Evolutionary conservation across 495 filamentous ascomycete genomes (phyloP).

Genomic region (Penicillium canescens): DNA sequence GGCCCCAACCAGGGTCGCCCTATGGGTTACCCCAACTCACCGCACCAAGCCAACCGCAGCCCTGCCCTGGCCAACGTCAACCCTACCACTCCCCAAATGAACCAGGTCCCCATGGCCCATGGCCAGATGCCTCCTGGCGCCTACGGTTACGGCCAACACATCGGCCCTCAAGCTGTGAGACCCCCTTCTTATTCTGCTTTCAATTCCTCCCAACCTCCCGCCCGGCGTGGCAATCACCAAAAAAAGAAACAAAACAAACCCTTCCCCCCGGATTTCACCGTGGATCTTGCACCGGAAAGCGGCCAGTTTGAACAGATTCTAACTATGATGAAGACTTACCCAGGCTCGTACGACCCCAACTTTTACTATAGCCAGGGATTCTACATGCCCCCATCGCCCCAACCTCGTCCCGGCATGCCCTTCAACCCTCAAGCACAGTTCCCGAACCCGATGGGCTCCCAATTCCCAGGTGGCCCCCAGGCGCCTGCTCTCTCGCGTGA

Average conservation of each 20-base stretch:
- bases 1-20: constrained; percentile 51
- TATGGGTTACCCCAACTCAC: constrained; percentile 65
- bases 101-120: constrained; percentile 56
- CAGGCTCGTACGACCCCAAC: constrained; percentile 48
- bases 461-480: constrained; percentile 38
- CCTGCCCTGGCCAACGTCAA: constrained; percentile 69
- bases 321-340: constrained; percentile 57
- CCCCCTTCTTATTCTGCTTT: constrained; percentile 35
- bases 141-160: constrained; percentile 62
- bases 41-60: constrained; percentile 66
- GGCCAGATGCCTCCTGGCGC: constrained; percentile 55
- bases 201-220: constrained; percentile 14
- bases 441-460: constrained; percentile 41
- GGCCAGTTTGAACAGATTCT: constrained; percentile 75
- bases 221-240: constrained; percentile 24
- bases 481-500: constrained; percentile 76
- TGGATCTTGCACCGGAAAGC: constrained; percentile 66
- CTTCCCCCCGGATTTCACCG: not conserved
- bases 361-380: constrained; percentile 49
- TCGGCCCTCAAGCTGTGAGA: constrained; percentile 69
- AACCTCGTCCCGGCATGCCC: constrained; percentile 53
- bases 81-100: constrained; percentile 70
- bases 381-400: constrained; percentile 53
- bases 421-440: constrained; percentile 53
- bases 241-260: not conserved